Percentiles rank a stretch among this genome's conserved stretches.
Conservation (phyloP, 129 eudicot genomes). For the Flaveria bidentis region DNA sequence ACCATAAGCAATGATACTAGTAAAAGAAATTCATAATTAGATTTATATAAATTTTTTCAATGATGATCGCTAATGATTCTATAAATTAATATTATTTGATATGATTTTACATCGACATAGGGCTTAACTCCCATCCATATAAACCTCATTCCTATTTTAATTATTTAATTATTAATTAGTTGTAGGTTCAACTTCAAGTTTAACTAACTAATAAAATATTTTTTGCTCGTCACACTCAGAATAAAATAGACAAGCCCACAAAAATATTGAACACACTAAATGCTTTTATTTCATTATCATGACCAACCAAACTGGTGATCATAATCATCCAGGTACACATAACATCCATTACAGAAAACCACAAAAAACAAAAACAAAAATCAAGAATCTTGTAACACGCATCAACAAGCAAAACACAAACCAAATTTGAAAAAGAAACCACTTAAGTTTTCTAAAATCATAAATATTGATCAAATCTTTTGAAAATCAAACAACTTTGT, state of each 20-base stretch:
- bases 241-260: background rate
- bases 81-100: too few species aligned
- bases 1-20: too few species aligned
- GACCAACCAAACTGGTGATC: background rate
- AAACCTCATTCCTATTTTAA: too few species aligned
- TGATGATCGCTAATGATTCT: too few species aligned
- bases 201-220: background rate
- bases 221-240: background rate
- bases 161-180: too few species aligned
- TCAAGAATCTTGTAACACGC: background rate
- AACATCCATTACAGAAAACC: background rate
- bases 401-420: conserved; percentile 13
- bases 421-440: background rate
- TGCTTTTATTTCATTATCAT: background rate
- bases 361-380: background rate
- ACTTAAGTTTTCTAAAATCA: conserved; percentile 47
- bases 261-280: background rate
- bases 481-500: too few species aligned
- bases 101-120: too few species aligned
- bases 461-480: conserved; percentile 69
- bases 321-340: background rate
- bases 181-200: too few species aligned
- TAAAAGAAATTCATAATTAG: too few species aligned
- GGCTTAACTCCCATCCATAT: too few species aligned
- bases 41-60: too few species aligned